Conservation (phyloP, 306 rosid genomes). For the Hippophae rhamnoides region DNA sequence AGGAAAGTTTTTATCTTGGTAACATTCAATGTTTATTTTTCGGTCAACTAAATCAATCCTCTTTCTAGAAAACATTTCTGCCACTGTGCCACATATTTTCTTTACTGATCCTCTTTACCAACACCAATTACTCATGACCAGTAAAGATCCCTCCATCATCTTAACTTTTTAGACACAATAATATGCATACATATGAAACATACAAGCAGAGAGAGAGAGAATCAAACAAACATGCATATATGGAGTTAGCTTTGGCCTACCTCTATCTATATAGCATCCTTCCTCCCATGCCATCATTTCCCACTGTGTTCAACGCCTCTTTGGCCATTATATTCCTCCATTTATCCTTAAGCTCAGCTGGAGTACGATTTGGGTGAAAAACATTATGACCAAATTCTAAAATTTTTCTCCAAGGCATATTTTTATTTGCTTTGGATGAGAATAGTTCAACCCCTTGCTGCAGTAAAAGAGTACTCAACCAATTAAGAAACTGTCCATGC, state of each 20-base stretch:
- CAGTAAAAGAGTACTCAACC: conserved; percentile 1
- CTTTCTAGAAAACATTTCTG: no score
- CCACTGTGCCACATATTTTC: no score
- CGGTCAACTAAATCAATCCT: no score
- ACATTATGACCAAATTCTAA: conserved; percentile 29
- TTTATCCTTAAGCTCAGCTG: conserved; percentile 59
- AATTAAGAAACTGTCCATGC: neutral
- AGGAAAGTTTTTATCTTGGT: no score
- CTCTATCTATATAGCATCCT: neutral
- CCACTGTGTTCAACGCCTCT: conserved; percentile 1
- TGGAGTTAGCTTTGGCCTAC: neutral
- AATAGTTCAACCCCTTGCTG: conserved; percentile 53
- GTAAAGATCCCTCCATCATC: no score
- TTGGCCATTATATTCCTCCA: conserved; percentile 39
- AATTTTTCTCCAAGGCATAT: conserved; percentile 36
- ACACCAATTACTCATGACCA: no score
- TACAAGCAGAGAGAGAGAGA: no score
- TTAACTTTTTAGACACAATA: no score
- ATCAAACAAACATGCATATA: no score
- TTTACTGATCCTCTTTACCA: no score
- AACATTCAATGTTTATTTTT: no score
- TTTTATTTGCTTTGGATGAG: conserved; percentile 10
- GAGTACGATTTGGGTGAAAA: conserved; percentile 30
- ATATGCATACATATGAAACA: no score
- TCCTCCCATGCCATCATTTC: neutral